Evolutionary conservation across 164 flowering plant genomes (phyloP), one percentile per base, ranked within the genome.

Genomic region (Annona cherimola): DNA sequence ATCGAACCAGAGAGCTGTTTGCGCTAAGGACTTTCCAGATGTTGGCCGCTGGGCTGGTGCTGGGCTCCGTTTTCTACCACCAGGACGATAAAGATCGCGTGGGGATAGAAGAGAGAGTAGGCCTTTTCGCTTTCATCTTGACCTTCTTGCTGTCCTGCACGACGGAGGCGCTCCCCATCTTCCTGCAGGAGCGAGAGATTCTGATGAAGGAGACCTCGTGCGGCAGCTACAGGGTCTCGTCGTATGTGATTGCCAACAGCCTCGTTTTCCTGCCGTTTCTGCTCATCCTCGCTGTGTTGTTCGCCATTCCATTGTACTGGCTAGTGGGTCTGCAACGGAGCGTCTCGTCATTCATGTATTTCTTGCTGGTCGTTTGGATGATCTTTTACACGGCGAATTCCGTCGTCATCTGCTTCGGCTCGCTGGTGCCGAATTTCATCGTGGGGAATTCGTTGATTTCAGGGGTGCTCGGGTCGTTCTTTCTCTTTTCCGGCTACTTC

Each of bases 401-500:
- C 0, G 93, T 95, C 1, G 99, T 93, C 69, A 91, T 91, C n/a
- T 95, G 98, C 76, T 90, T 87, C 81, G 87, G 98, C 72, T 97
- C 99, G 19, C 76, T 95, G 26, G 96, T 87, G 66, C 98, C 99
- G 0, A 91, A 93, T 79, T 95, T 93, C 88, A 91, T 95, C 3
- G 89, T 93, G 1, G 99, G 99, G 11, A 89, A 91, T 79, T 95
- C 98, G 11, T 84, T 93, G 63, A 88, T 95, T 3, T 84, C 89
- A 0, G 98, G 94, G 0, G 91, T 95, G 39, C 90, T 95, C 96
- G 99, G 99, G 1, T 88, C 97, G 0, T 95, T 88, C 82, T 93
- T 93, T 69, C 77, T 95, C 76, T 95, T 95, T 76, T 95, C 98
- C 0, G 99, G 98, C 20, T 95, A 93, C 85, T 95, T 95, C 82